These are phyloP conservation scores for Candida succiphila DNA, from an alignment of 805 yeast genomes.

Conservation along the genomic window DNA sequence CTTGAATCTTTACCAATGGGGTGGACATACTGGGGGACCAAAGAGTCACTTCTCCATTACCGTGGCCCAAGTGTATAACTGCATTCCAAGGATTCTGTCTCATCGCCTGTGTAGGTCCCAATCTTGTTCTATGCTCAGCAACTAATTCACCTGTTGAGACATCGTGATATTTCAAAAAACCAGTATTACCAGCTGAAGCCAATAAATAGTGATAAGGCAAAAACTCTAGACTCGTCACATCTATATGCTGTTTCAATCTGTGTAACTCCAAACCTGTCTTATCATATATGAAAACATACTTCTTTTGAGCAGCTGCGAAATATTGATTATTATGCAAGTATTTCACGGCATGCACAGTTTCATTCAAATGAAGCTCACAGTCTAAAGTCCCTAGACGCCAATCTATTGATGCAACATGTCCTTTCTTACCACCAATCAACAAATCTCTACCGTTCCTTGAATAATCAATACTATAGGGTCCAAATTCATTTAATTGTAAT, in stretches of 20 bases:
- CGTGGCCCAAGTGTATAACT: constrained; percentile 85
- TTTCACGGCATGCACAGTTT: constrained; percentile 84
- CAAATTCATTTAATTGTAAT: constrained; percentile 63
- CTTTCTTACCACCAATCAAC: constrained; percentile 80
- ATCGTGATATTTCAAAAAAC: constrained; percentile 86
- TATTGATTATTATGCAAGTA: constrained; percentile 87
- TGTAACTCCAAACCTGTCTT: constrained; percentile 87
- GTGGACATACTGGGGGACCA: constrained; percentile 90
- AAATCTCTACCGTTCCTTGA: constrained; percentile 82
- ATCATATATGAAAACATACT: constrained; percentile 87
- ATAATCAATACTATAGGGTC: constrained; percentile 79
- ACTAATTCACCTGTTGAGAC: constrained; percentile 87
- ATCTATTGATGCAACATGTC: constrained; percentile 93
- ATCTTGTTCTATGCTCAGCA: constrained; percentile 72
- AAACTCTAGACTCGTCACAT: constrained; percentile 73
- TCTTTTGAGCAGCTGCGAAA: constrained; percentile 96
- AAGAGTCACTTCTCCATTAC: constrained; percentile 83
- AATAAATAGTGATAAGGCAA: constrained; percentile 87
- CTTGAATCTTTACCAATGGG: constrained; percentile 74
- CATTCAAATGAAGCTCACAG: constrained; percentile 78
- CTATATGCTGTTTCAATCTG: constrained; percentile 82
- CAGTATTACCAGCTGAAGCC: constrained; percentile 83
- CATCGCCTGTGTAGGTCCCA: constrained; percentile 87
- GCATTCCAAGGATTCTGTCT: constrained; percentile 94
- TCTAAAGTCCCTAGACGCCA: constrained; percentile 83